Evolutionary conservation across 805 yeast genomes (phyloP), one percentile per base, ranked within the genome.

Genomic region (Metschnikowia dekortorum): DNA sequence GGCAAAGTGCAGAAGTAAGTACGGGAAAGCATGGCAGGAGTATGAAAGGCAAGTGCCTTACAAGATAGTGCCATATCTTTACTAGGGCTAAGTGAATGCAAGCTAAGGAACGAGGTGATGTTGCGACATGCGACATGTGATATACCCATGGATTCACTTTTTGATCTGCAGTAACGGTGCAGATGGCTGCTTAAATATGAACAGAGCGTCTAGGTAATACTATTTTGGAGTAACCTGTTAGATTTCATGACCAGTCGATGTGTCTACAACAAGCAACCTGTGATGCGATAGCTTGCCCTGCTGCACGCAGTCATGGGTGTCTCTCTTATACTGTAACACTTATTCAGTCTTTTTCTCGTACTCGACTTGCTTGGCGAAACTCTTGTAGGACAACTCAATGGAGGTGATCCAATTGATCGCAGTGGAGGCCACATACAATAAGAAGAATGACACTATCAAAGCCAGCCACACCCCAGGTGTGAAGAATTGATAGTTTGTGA

Each of bases 11-110:
- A 75, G 84, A 36, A 81, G 69, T 32, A 94, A 94, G 73, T 94
- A 94, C 61, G 95, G 95, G 13, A 76, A 84, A 55, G 78, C 83
- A 39, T 94, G 99, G 99, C 79, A 74, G 47, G 83, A 85, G 67
- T 94, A 94, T 67, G 88, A 87, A 69, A 73, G 66, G 51, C 63
- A 68, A 56, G 99, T 94, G 32, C 97, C 96, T 13, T 92, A 85
- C 67, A 86, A 89, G 65, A 90, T 94, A 54, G 78, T 94, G 55
- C 99, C 99, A 4, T 90, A 84, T 61, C 10, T 37, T 6, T 22
- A 37, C 29, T 37, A 37, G 29, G 18, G 8, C 18, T 8, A n/a
- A 34, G 22, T 22, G 22, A 22, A 22, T 22, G 22, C 22, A 22
- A 22, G 22, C 22, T 22, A 22, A 4, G 22, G 22, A 22, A 22